Evolutionary conservation across 805 yeast genomes (phyloP), one percentile per base, ranked within the genome.

Genomic region (Kodamaea fukazawae): DNA sequence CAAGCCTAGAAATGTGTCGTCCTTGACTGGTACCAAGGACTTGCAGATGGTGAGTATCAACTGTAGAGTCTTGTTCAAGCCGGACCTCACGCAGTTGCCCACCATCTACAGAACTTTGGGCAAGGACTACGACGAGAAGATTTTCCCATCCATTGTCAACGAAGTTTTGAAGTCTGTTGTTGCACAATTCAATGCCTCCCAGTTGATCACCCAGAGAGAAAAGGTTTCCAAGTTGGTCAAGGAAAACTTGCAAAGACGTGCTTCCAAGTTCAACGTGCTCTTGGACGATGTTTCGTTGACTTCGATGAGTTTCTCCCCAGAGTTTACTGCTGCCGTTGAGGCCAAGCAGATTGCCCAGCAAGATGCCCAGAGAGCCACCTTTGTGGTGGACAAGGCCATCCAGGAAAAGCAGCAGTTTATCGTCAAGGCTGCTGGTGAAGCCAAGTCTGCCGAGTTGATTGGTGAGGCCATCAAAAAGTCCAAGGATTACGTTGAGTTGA

Each of bases 321-420:
- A 93, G 65, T 93, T 93, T 63, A 90, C 98, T 30, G 81, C 85
- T 32, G 98, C 98, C 4, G 99, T 93, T 41, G 99, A 93, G 70
- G 96, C 96, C 43, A 93, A 93, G 68, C 99, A 93, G 72, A 93
- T 93, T 66, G 98, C 99, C 20, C 99, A 93, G 66, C 99, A 93
- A 73, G 99, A 93, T 61, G 98, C 99, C 14, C 97, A 93, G 69
- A 83, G 96, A 64, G 98, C 99, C 7, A 97, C 98, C 0, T 93
- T 90, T 53, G 74, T 93, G 31, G 99, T 93, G 38, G 99, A 93
- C 64, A 87, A 89, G 61, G 99, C 99, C 7, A 81, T 86, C 54
- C 99, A 93, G 67, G 98, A 93, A 70, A 93, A 93, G 64, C 98
- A 93, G 67, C 95, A 95, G 60, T 75, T 88, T 71, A 95, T 93